These are phyloP conservation scores for Ogataea hybrid DNA, from an alignment of 1,139 yeast species.

Conservation along the genomic window DNA sequence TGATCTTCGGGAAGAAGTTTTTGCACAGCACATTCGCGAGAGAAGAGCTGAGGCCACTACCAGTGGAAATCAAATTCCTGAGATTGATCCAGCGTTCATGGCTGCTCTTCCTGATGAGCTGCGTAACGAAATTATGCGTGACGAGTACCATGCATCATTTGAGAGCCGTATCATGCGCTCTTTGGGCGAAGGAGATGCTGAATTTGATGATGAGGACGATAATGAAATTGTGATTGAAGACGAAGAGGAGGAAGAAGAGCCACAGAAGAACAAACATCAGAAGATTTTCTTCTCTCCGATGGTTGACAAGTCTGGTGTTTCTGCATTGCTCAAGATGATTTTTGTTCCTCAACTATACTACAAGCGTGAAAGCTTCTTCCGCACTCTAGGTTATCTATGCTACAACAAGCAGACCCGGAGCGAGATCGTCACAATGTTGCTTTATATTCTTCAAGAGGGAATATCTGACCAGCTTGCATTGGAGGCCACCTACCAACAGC, in stretches of 20 bases:
- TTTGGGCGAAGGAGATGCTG: constrained; percentile 21
- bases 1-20: constrained; percentile 90
- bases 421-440: constrained; percentile 69
- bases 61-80: constrained; percentile 46
- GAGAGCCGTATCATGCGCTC: constrained; percentile 16
- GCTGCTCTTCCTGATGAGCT: constrained; percentile 77
- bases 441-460: constrained; percentile 76
- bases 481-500: constrained; percentile 62
- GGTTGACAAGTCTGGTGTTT: constrained; percentile 73
- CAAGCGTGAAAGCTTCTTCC: constrained; percentile 66
- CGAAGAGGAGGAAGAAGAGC: constrained; percentile 30
- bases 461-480: constrained; percentile 57
- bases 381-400: constrained; percentile 66
- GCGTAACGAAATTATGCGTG: constrained; percentile 70
- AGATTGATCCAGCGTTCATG: constrained; percentile 78
- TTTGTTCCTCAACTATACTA: constrained; percentile 71
- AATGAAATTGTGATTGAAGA: constrained; percentile 32
- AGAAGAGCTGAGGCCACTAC: constrained; percentile 50
- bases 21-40: constrained; percentile 82
- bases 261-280: constrained; percentile 32
- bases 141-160: constrained; percentile 52
- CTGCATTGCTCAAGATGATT: constrained; percentile 66
- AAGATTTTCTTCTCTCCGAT: constrained; percentile 60
- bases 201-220: constrained; percentile 18
- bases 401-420: constrained; percentile 74